A percentile compares a stretch with the other conserved stretches of the same genome.
Evolutionary conservation across 129 eudicot species (phyloP).

Genomic region (Heracleum sosnowskyi): DNA sequence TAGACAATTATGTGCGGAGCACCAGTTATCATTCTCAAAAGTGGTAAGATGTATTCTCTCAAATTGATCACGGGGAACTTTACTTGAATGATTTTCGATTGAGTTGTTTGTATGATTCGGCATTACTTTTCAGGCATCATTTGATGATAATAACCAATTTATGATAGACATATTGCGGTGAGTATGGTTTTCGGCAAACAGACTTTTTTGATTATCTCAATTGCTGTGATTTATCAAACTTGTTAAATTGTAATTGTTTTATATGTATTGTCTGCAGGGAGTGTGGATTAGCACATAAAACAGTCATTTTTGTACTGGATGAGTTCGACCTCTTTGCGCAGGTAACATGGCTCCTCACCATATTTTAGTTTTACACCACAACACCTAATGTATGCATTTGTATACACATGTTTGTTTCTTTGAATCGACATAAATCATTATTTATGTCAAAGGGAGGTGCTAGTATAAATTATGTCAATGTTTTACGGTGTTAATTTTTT

Average conservation of each 20-base stretch:
- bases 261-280: constrained; percentile 39
- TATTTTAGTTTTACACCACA: neutral
- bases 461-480: too few species aligned
- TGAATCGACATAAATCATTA: neutral
- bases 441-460: neutral
- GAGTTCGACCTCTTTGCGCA: constrained; percentile 94
- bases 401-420: neutral
- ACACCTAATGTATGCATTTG: neutral
- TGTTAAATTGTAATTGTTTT: neutral
- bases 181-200: constrained; percentile 9
- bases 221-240: neutral
- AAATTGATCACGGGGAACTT: neutral
- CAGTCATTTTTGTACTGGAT: constrained; percentile 71
- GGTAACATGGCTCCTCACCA: constrained; percentile 30
- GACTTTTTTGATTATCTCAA: neutral
- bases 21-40: constrained; percentile 70
- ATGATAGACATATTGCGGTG: constrained; percentile 78
- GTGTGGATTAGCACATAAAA: constrained; percentile 98
- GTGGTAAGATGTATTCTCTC: constrained; percentile 42
- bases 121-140: constrained; percentile 67
- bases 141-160: constrained; percentile 87
- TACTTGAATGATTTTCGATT: constrained; percentile 9
- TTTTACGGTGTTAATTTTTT: neutral
- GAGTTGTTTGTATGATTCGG: constrained; percentile 6
- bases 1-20: constrained; percentile 74